These are phyloP conservation scores for Colletotrichum echinochloae DNA, from an alignment of 2,329 filamentous ascomycete species.

Conservation along the genomic window DNA sequence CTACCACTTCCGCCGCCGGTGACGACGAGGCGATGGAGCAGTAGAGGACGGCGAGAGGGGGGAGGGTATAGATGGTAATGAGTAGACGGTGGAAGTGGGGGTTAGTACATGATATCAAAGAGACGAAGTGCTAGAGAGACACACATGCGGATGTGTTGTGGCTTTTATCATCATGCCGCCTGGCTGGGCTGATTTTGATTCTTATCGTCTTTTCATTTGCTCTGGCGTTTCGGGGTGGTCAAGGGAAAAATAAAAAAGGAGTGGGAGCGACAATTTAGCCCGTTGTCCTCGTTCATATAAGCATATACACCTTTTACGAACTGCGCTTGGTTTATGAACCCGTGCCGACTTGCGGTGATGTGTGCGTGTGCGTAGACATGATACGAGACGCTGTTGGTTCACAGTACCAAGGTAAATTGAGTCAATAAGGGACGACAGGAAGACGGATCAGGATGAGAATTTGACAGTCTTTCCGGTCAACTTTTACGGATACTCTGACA, in stretches of 20 bases:
- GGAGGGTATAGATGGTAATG: conserved; percentile 19
- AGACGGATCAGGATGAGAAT: not conserved
- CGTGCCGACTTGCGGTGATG: not conserved
- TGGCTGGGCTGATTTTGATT: conserved; percentile 16
- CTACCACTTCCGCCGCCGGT: conserved; percentile 42
- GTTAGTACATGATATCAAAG: conserved; percentile 31
- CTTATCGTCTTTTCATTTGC: conserved; percentile 1
- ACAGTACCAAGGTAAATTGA: not conserved
- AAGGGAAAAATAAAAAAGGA: conserved; percentile 27
- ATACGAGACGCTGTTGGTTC: not conserved
- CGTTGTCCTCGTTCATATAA: conserved; percentile 26
- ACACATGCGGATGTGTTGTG: not conserved
- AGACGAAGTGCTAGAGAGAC: not conserved
- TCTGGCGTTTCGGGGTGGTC: conserved; percentile 35
- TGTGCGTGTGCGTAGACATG: not conserved
- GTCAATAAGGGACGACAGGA: too few species aligned
- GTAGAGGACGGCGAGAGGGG: conserved; percentile 46
- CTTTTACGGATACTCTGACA: not conserved
- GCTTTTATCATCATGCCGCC: conserved; percentile 17
- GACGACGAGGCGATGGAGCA: conserved; percentile 65
- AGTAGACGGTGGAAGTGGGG: not conserved
- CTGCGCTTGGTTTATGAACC: not conserved
- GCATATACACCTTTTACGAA: conserved; percentile 20
- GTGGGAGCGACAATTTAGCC: conserved; percentile 13
- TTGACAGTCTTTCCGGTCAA: not conserved